These are phyloP conservation scores for Blastosporella zonata DNA, from an alignment of 1,284 basidiomycete genomes.

Conservation along the genomic window DNA sequence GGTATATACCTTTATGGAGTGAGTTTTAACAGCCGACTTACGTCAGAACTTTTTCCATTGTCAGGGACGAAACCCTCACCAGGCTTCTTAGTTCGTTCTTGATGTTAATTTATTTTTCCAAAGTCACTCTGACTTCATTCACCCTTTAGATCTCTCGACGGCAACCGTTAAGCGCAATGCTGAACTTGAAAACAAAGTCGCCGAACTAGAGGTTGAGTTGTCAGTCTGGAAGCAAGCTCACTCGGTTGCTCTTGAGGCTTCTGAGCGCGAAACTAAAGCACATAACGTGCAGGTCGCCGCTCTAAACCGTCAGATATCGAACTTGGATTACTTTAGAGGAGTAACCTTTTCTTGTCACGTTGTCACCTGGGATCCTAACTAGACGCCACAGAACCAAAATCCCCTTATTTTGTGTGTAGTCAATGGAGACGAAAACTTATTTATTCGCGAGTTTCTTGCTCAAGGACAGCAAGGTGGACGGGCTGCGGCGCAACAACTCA, in stretches of 20 bases:
- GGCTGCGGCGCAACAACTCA: constrained; percentile 62
- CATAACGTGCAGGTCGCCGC: constrained; percentile 62
- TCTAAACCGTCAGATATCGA: constrained; percentile 58
- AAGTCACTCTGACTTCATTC: constrained; percentile 15
- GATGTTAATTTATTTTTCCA: constrained; percentile 4
- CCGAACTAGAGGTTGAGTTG: constrained; percentile 67
- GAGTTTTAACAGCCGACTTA: constrained; percentile 12
- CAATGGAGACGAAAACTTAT: constrained; percentile 69
- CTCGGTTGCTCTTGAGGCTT: constrained; percentile 51
- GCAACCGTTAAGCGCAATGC: constrained; percentile 60
- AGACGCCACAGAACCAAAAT: constrained; percentile 49
- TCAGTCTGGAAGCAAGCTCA: constrained; percentile 69
- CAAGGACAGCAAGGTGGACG: constrained; percentile 69
- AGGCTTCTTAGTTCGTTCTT: constrained; percentile 50
- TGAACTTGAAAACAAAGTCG: constrained; percentile 58
- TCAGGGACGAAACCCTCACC: constrained; percentile 63
- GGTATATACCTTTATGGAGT: constrained; percentile 37
- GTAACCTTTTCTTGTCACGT: constrained; percentile 31
- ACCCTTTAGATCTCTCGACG: constrained; percentile 52
- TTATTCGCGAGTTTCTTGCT: constrained; percentile 51
- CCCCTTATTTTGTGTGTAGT: constrained; percentile 70
- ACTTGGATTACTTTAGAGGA: constrained; percentile 54
- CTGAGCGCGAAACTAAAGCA: constrained; percentile 56
- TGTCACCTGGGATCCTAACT: constrained; percentile 7
- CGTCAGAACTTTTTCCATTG: constrained; percentile 20